Percentiles rank a stretch among this genome's conserved stretches.
Evolutionary conservation across 768 basidiomycete species (phyloP).

Genomic region (Collybiopsis confluens): DNA sequence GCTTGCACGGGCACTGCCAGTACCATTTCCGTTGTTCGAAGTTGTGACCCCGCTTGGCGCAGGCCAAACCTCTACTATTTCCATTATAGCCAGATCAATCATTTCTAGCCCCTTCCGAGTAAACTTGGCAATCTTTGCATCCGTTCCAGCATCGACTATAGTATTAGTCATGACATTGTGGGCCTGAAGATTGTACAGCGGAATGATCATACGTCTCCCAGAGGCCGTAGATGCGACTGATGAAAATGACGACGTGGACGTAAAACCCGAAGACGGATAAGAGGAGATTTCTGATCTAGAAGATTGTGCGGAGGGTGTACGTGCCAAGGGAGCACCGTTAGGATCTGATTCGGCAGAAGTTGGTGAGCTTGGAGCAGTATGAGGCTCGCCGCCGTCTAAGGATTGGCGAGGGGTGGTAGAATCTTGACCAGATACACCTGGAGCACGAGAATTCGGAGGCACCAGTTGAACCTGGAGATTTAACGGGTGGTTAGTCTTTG

Average conservation of each 20-base stretch:
- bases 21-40: not conserved
- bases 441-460: conserved; percentile 53
- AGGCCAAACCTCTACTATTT: conserved; percentile 73
- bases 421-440: conserved; percentile 31
- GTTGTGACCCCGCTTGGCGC: conserved; percentile 19
- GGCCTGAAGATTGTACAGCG: conserved; percentile 82
- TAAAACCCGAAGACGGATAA: conserved; percentile 54
- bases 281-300: conserved; percentile 18
- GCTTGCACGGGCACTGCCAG: not conserved
- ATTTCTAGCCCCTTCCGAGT: conserved; percentile 70
- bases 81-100: conserved; percentile 71
- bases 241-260: conserved; percentile 40
- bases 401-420: conserved; percentile 25
- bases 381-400: conserved; percentile 33
- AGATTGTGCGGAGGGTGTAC: conserved; percentile 19
- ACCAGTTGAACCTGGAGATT: conserved; percentile 93
- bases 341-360: conserved; percentile 1
- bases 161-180: conserved; percentile 86
- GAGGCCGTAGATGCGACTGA: conserved; percentile 36
- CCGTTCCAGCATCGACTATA: conserved; percentile 85
- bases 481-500: conserved; percentile 79
- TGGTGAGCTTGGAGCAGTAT: conserved; percentile 19
- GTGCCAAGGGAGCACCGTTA: conserved; percentile 7
- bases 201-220: conserved; percentile 72
- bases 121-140: conserved; percentile 80